Base-by-base conservation (phyloP, 345 rosid species). In the Salix suchowensis region DNA sequence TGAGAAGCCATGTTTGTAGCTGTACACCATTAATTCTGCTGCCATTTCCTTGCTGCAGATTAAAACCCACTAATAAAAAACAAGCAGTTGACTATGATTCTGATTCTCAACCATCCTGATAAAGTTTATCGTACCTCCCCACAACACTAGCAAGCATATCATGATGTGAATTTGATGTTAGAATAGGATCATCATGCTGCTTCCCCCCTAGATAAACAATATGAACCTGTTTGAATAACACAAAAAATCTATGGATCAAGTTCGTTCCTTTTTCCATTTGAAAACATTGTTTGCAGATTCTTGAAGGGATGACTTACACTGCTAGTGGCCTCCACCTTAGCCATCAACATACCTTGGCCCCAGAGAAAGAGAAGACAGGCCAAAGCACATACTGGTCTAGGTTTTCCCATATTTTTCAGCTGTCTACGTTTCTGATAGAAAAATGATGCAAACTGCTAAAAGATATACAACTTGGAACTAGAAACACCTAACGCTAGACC, bases 1-100 rank as follows among this genome's bases (percentile, higher is more conserved):
- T 6, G 94, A 90, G 78, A 92, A 90, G 54, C 91, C 91, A 82
- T 90, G 92, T 82, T 84, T 87, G 79, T 89, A 92, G 81, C 91
- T 89, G 80, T 92, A 89, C 73, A 92, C 86, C 86, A 92, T 85
- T 78, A 76, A 83, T 75, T 85, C 75, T 68, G 77, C 74, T 13
- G 91, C 89, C 10, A 83, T 77, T 79, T 87, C 79, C 75, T 83
- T 86, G 87, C 93, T 90, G 89, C 85, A 85, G 68, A 79, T 78
- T 68, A 76, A 70, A 74, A 78, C 52, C 60, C 61, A 23, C 66
- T 15, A 48, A 18, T 55, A n/a, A 58, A 23, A 70, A 36, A 71
- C 55, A 60, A 65, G 4, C 32, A 65, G 15, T 26, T 52, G 10
- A 50, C 7, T 36, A 34, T 72, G 24, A 24, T 67, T 40, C 21